Evolutionary conservation across 192 early-diverging fungal species (phyloP), one percentile per base, ranked within the genome.

Genomic region (Dissophora ornata): DNA sequence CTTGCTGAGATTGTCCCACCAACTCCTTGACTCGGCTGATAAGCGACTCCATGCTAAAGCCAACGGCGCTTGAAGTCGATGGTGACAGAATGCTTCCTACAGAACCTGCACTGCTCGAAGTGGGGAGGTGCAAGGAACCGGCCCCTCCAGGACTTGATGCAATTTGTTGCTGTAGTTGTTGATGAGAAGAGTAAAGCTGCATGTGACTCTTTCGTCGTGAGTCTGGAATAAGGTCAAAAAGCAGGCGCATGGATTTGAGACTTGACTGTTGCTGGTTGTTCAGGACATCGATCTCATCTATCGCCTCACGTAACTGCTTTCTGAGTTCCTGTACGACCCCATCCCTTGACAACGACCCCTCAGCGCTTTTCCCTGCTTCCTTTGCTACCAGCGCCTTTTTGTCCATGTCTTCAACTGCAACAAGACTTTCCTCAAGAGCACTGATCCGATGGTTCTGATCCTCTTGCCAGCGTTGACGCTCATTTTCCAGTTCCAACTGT

Each of bases 1-100:
- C 33, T 26, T 67, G 73, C 19, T 62, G 25, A 34, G 45, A 67
- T 26, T 45, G 54, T 1, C 34, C 26, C 4, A 67, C 52, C 33
- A 77, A 1, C 3, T 77, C 73, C 54, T 57, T 77, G 26, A 77
- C 59, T 5, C 73, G 64, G 4, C 6, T 19, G 16, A 77, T 56
- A 18, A 77, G 64, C 0, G 73, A 44, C 15, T 77, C 73, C 65
- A 77, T 77, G 24, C 64, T 77, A 36, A 77, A 77, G 18, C 73
- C 64, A 8, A 77, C 16, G 2, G 59, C 38, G 1, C 57, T 45
- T n/a, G 34, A 28, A 1, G 59, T 26, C 1, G 59, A 49, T 3
- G 45, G 29, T n/a, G 64, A 57, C 0, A 28, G 15, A 4, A 54
- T 41, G 55, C 46, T 63, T 2, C 52, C 52, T 18, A 52, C 48